phyloP scores from a whole-genome alignment of 139 green algal species.

The Ettlia oleoabundans region DNA sequence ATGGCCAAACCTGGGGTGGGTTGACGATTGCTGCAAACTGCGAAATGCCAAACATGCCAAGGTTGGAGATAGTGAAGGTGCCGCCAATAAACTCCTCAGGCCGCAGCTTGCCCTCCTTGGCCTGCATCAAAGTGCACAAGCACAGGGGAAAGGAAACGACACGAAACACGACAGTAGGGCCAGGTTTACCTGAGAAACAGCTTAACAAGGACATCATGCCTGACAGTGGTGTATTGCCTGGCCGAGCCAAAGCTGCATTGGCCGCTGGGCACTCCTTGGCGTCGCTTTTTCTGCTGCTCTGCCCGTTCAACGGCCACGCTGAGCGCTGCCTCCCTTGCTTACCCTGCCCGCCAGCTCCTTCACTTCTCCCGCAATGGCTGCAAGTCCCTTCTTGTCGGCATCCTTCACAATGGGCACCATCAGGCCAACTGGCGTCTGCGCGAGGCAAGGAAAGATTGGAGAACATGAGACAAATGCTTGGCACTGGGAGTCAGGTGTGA shows the following conservation, averaged over 20 bases:
- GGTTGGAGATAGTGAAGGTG: slow-evolving; percentile 94
- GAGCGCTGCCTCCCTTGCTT: neutral
- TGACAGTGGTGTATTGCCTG: too few species aligned
- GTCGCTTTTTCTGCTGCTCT: too few species aligned
- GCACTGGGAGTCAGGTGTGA: too few species aligned
- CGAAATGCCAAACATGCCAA: slow-evolving; percentile 95
- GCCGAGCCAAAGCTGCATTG: too few species aligned
- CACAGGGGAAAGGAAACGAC: neutral
- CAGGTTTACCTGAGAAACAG: neutral
- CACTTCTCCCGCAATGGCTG: slow-evolving; percentile 76
- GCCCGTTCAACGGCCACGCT: too few species aligned
- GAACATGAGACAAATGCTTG: too few species aligned
- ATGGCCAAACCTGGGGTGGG: slow-evolving; percentile 76
- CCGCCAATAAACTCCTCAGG: slow-evolving; percentile 89
- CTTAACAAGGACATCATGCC: too few species aligned
- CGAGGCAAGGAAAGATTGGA: slow-evolving; percentile 75
- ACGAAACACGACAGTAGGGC: neutral
- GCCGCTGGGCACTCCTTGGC: too few species aligned
- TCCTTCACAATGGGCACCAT: slow-evolving; percentile 91
- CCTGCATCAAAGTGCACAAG: slow-evolving; percentile 46
- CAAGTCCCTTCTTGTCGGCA: slow-evolving; percentile 74
- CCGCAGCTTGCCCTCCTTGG: slow-evolving; percentile 87
- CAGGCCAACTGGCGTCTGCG: slow-evolving; percentile 79
- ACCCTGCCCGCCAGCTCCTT: slow-evolving; percentile 79
- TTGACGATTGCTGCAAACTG: slow-evolving; percentile 98